Evolutionary conservation across 2,329 filamentous ascomycete genomes (phyloP).

Genomic region (Alternaria sp.): DNA sequence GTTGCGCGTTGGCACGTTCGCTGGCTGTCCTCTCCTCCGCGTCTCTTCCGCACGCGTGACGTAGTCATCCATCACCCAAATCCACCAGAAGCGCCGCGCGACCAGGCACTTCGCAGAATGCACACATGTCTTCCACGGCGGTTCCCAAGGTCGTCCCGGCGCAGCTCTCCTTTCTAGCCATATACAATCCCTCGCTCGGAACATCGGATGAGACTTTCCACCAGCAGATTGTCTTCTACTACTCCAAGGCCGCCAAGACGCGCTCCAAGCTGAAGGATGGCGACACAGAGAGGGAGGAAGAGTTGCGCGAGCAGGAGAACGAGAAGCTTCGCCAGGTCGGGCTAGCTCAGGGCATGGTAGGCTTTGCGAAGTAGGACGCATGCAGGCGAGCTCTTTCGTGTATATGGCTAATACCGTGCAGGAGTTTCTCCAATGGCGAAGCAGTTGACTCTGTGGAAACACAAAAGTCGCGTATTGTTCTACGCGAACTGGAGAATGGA

Average conservation of each 20-base stretch:
- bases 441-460: constrained; percentile 88
- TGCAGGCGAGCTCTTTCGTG: not conserved
- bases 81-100: constrained; percentile 6
- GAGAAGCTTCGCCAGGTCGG: constrained; percentile 91
- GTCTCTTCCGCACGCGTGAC: constrained; percentile 6
- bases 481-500: constrained; percentile 84
- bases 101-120: constrained; percentile 2
- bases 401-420: too few relatives aligned
- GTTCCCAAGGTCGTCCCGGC: constrained; percentile 68
- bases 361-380: constrained; percentile 69
- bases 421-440: constrained; percentile 80
- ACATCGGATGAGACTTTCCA: constrained; percentile 73
- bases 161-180: constrained; percentile 86
- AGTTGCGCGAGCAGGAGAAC: constrained; percentile 70
- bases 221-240: constrained; percentile 93
- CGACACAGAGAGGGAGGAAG: constrained; percentile 43
- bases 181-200: constrained; percentile 89
- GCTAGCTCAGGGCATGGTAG: constrained; percentile 94
- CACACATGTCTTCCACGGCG: constrained; percentile 33
- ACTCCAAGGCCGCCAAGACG: constrained; percentile 58
- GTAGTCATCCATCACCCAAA: constrained; percentile 3
- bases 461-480: constrained; percentile 81
- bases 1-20: not conserved
- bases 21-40: constrained; percentile 1
- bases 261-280: constrained; percentile 38